Evolutionary conservation across 129 eudicot genomes (phyloP).

Genomic region (Chrysanthemum lavandulifolium): DNA sequence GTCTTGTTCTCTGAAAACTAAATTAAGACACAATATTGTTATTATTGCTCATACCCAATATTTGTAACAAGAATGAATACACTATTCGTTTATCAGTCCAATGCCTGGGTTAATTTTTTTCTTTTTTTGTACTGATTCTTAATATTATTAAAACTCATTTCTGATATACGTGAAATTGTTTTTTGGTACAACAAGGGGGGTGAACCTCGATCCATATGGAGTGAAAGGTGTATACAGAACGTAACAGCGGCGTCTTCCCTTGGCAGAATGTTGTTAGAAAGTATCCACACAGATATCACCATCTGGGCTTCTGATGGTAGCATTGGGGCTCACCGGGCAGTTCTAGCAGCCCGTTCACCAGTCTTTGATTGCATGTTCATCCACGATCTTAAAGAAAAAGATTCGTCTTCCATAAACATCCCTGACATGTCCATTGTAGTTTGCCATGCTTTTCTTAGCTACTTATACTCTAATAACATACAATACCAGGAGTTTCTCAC

Average conservation of each 20-base stretch:
- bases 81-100: too few relatives aligned
- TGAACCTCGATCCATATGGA: too few relatives aligned
- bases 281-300: constrained; percentile 74
- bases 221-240: too few relatives aligned
- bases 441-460: constrained; percentile 71
- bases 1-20: too few relatives aligned
- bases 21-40: too few relatives aligned
- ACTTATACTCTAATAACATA: constrained; percentile 58
- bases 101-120: too few relatives aligned
- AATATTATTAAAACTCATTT: too few relatives aligned
- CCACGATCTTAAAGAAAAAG: constrained; percentile 79
- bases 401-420: constrained; percentile 68
- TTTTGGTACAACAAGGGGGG: too few relatives aligned
- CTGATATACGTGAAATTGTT: too few relatives aligned
- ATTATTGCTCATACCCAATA: too few relatives aligned
- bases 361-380: constrained; percentile 88
- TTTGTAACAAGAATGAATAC: too few relatives aligned
- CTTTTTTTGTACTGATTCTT: too few relatives aligned
- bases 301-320: constrained; percentile 63
- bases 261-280: constrained; percentile 70
- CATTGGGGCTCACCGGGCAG: constrained; percentile 67
- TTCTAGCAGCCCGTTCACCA: constrained; percentile 83
- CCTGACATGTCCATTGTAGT: constrained; percentile 76
- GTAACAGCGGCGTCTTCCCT: constrained; percentile 13
- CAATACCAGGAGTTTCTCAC: constrained; percentile 35